phyloP scores from a whole-genome alignment of 768 basidiomycete species.

The Mycena epipterygia region DNA sequence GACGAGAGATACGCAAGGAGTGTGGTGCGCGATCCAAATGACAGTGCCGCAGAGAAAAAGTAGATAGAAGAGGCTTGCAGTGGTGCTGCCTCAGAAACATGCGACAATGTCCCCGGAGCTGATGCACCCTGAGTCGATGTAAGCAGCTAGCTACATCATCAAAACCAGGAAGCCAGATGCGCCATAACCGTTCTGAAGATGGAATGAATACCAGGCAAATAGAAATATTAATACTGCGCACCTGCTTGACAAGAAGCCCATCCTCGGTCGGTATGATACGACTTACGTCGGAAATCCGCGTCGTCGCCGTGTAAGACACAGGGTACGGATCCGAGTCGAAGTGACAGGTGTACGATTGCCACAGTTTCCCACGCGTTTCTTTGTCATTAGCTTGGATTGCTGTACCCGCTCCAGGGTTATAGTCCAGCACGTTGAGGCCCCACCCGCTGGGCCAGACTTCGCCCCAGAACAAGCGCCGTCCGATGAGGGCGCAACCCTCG shows the following conservation, averaged over 20 bases:
- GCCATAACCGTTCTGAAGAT: background rate
- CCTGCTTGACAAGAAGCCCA: conserved; percentile 21
- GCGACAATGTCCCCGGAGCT: too few species aligned
- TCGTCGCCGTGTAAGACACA: background rate
- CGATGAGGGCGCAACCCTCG: conserved; percentile 12
- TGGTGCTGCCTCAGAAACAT: too few species aligned
- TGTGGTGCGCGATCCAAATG: background rate
- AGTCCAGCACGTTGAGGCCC: conserved; percentile 14
- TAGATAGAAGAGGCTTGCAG: too few species aligned
- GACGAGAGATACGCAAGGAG: conserved; percentile 1
- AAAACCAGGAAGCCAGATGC: background rate
- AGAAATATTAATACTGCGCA: background rate
- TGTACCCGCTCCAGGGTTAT: conserved; percentile 10
- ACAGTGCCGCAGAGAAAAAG: background rate
- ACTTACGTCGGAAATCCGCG: background rate
- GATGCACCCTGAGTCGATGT: too few species aligned
- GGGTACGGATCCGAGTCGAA: conserved; percentile 5
- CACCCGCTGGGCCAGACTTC: conserved; percentile 2
- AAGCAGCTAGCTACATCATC: conserved; percentile 27
- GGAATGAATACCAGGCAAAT: background rate
- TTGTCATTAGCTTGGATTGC: background rate
- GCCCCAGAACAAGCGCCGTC: conserved; percentile 23
- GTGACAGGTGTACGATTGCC: background rate
- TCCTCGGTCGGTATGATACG: conserved; percentile 24
- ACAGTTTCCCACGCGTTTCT: background rate